Conservation (phyloP, 306 rosid species). For the Acacia acuminata region DNA sequence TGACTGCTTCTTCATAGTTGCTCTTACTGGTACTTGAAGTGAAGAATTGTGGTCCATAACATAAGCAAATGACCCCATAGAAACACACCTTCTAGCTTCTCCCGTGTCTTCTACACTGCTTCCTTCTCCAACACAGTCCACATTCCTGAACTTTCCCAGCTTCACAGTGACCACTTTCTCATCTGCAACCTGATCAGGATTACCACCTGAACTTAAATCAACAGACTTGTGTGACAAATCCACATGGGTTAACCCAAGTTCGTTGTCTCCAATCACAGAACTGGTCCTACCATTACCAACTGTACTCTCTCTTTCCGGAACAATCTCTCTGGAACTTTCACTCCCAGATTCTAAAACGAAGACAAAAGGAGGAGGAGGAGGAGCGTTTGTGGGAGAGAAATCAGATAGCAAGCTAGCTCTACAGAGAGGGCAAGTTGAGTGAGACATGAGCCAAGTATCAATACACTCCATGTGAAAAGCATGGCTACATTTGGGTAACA, state of each 20-base stretch:
- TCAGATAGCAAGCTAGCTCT: slow-evolving; percentile 76
- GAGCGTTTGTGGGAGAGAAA: slow-evolving; percentile 39
- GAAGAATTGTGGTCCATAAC: slow-evolving; percentile 62
- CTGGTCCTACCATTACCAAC: slow-evolving; percentile 46
- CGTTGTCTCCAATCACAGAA: slow-evolving; percentile 48
- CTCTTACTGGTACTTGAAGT: slow-evolving; percentile 57
- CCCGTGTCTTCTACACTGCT: slow-evolving; percentile 31
- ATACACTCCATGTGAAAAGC: slow-evolving; percentile 94
- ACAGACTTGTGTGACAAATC: slow-evolving; percentile 39
- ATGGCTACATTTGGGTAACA: slow-evolving; percentile 92
- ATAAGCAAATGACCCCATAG: slow-evolving; percentile 74
- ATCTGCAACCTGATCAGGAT: slow-evolving; percentile 4
- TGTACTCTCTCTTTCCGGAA: slow-evolving; percentile 50
- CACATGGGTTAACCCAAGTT: slow-evolving; percentile 43
- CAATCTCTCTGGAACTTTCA: slow-evolving; percentile 74
- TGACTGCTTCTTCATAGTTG: slow-evolving; percentile 42
- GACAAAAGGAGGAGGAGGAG: slow-evolving; percentile 59
- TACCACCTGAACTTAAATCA: slow-evolving; percentile 41
- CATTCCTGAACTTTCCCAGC: slow-evolving; percentile 84
- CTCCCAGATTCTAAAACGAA: slow-evolving; percentile 90
- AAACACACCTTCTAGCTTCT: slow-evolving; percentile 65
- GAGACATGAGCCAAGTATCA: slow-evolving; percentile 95
- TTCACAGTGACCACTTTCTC: slow-evolving; percentile 73
- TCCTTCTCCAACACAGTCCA: slow-evolving; percentile 52
- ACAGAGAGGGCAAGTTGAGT: slow-evolving; percentile 95